phyloP scores from a whole-genome alignment of 306 rosid species.

The Luffa aegyptiaca region DNA sequence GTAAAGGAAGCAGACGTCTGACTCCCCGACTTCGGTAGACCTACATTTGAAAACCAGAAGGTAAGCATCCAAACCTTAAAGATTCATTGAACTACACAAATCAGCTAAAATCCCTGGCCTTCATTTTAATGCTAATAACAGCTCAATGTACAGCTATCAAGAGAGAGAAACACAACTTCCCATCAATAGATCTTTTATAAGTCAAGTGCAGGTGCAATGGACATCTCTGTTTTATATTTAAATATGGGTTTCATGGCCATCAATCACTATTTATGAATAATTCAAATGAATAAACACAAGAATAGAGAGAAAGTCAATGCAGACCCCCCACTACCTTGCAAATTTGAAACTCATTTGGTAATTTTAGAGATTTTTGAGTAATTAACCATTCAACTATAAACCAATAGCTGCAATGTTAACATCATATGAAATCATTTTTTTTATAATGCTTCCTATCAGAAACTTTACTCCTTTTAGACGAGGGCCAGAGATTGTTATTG shows the following conservation, averaged over 20 bases:
- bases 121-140: background rate
- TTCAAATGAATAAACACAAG: background rate
- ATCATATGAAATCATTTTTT: background rate
- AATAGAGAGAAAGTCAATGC: background rate
- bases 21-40: conserved; percentile 61
- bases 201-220: background rate
- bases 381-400: background rate
- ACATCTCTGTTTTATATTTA: background rate
- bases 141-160: background rate
- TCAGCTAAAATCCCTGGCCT: background rate
- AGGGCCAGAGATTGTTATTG: background rate
- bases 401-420: background rate
- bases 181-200: background rate
- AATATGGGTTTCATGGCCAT: background rate
- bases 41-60: conserved; percentile 24
- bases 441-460: background rate
- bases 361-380: background rate
- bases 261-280: background rate
- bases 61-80: background rate
- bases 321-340: background rate
- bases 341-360: background rate
- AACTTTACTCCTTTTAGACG: background rate
- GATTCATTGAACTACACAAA: background rate
- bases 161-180: background rate
- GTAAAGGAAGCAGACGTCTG: conserved; percentile 74